phyloP scores from a whole-genome alignment of 805 yeast species.

The Myxozyma neglecta region DNA sequence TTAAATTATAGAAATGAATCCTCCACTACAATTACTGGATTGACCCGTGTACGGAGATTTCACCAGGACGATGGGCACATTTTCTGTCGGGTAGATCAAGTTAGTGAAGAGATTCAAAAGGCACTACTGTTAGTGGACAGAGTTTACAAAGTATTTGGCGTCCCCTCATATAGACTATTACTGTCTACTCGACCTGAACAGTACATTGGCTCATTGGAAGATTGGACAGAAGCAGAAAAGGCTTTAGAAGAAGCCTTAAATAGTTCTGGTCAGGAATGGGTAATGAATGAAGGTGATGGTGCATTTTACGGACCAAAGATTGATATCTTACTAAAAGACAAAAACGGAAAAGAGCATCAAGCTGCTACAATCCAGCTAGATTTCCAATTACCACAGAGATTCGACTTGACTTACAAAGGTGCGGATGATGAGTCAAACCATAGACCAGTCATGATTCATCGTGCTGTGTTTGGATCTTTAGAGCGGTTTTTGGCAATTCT shows the following conservation, averaged over 20 bases:
- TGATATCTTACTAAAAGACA: constrained; percentile 93
- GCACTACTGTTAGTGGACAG: constrained; percentile 82
- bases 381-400: constrained; percentile 95
- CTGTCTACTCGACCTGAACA: constrained; percentile 96
- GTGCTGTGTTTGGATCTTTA: constrained; percentile 93
- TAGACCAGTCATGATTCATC: constrained; percentile 89
- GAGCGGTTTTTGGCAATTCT: constrained; percentile 90
- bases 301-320: constrained; percentile 97
- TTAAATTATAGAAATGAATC: constrained; percentile 62
- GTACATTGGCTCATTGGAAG: constrained; percentile 88
- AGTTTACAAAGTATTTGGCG: constrained; percentile 89
- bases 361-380: constrained; percentile 98
- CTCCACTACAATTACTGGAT: constrained; percentile 90
- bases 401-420: constrained; percentile 83
- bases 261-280: constrained; percentile 88
- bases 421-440: constrained; percentile 46
- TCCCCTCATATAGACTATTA: constrained; percentile 88
- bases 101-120: constrained; percentile 77
- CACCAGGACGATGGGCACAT: constrained; percentile 99
- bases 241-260: constrained; percentile 81
- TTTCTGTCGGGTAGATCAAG: constrained; percentile 91
- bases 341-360: constrained; percentile 95
- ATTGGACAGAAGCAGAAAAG: constrained; percentile 90
- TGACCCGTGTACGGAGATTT: constrained; percentile 97
- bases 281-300: constrained; percentile 94